Evolutionary conservation across 2,329 filamentous ascomycete genomes (phyloP).

Genomic region (Penicillium sp.): DNA sequence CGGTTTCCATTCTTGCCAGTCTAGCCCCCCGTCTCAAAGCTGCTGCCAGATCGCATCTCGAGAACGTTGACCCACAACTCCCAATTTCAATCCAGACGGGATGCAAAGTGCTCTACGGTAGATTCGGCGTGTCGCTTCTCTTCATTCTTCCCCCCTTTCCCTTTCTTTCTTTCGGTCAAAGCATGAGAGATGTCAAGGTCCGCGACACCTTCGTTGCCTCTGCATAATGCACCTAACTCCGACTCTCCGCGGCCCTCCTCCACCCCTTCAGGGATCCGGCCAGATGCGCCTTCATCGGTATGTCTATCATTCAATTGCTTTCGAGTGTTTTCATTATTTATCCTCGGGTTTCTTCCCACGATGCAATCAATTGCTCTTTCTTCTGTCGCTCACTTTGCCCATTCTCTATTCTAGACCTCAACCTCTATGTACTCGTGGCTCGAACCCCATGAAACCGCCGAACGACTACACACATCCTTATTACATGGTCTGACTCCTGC

Average conservation of each 20-base stretch:
- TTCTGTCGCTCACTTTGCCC: slow-evolving; percentile 25
- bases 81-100: slow-evolving; percentile 28
- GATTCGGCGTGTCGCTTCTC: slow-evolving; percentile 20
- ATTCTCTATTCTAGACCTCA: slow-evolving; percentile 37
- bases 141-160: slow-evolving; percentile 6
- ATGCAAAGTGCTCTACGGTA: slow-evolving; percentile 31
- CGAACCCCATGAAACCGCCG: slow-evolving; percentile 76
- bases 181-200: slow-evolving; percentile 66
- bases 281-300: slow-evolving; percentile 40
- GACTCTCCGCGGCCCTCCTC: slow-evolving; percentile 35
- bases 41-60: slow-evolving; percentile 39
- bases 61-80: slow-evolving; percentile 22
- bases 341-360: no score
- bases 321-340: neutral
- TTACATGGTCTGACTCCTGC: slow-evolving; percentile 76
- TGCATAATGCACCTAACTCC: slow-evolving; percentile 55
- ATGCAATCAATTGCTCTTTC: neutral
- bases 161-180: slow-evolving; percentile 26
- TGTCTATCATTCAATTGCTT: slow-evolving; percentile 22
- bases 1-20: slow-evolving; percentile 14
- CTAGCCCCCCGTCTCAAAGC: slow-evolving; percentile 23
- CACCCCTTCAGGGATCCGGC: slow-evolving; percentile 34
- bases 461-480: slow-evolving; percentile 79
- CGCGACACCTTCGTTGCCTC: slow-evolving; percentile 61
- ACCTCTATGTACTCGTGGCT: slow-evolving; percentile 64